Evolutionary conservation across 495 filamentous ascomycete genomes (phyloP).

Genomic region (Cenococcum geophilum): DNA sequence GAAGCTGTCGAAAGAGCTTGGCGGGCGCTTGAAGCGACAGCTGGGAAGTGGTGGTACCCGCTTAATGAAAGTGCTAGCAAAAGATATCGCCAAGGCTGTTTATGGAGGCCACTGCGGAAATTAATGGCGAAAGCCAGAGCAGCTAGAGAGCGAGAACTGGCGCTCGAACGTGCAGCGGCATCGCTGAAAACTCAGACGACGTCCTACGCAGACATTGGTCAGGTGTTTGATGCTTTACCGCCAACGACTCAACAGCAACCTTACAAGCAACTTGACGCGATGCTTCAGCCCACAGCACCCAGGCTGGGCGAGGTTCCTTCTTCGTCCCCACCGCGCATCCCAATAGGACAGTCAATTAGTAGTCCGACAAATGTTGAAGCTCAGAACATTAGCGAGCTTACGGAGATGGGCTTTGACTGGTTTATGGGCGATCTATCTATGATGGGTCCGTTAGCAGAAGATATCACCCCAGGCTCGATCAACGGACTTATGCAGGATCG

Average conservation of each 20-base stretch:
- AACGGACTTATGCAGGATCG: neutral
- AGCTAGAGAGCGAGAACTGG: conserved; percentile 26
- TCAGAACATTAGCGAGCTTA: conserved; percentile 10
- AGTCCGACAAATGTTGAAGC: conserved; percentile 1
- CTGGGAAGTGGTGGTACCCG: conserved; percentile 26
- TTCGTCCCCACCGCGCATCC: neutral
- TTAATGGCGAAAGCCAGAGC: conserved; percentile 30
- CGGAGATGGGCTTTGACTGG: conserved; percentile 11
- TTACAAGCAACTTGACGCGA: neutral
- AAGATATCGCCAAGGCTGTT: conserved; percentile 14
- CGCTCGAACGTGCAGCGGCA: conserved; percentile 8
- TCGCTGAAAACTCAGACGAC: neutral
- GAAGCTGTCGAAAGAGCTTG: conserved; percentile 75
- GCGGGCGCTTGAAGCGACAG: conserved; percentile 54
- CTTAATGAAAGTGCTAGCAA: conserved; percentile 3
- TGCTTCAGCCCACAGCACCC: neutral
- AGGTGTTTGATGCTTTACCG: neutral
- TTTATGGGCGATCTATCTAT: neutral
- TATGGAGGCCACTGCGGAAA: conserved; percentile 30
- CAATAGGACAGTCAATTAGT: neutral
- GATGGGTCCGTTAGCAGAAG: neutral
- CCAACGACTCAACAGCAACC: neutral
- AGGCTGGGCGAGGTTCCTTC: neutral
- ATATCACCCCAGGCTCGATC: neutral
- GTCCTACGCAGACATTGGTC: neutral